These are phyloP conservation scores for Cercospora sp. DNA, from an alignment of 2,329 filamentous ascomycete genomes.

Conservation along the genomic window DNA sequence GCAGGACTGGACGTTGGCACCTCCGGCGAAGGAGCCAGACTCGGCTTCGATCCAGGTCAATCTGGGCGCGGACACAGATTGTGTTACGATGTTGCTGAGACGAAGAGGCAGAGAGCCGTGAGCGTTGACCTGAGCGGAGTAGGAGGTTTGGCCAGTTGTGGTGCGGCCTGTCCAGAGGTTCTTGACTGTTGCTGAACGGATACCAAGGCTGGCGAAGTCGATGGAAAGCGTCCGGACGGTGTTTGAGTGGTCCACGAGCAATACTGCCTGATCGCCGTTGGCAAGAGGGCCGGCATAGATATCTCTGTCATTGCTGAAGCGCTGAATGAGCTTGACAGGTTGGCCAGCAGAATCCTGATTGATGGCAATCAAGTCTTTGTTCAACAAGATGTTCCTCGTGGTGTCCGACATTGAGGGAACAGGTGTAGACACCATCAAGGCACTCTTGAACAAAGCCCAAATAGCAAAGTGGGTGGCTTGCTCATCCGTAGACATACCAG, in stretches of 20 bases:
- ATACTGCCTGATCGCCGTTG: conserved; percentile 39
- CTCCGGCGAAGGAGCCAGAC: conserved; percentile 37
- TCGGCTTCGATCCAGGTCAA: conserved; percentile 38
- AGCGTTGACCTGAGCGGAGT: conserved; percentile 30
- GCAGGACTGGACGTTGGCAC: conserved; percentile 36
- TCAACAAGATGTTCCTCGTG: conserved; percentile 41
- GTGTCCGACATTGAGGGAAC: conserved; percentile 23
- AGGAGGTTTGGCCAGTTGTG: conserved; percentile 21
- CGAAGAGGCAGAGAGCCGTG: conserved; percentile 38
- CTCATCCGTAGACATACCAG: conserved; percentile 34
- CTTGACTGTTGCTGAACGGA: conserved; percentile 39
- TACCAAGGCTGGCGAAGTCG: conserved; percentile 37
- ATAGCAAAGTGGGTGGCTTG: conserved; percentile 36
- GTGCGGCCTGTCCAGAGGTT: conserved; percentile 41
- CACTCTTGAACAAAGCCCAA: conserved; percentile 36
- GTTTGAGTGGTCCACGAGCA: conserved; percentile 44
- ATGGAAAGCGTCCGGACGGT: conserved; percentile 35
- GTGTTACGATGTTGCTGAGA: conserved; percentile 38
- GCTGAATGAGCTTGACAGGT: conserved; percentile 52
- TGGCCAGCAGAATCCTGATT: conserved; percentile 58
- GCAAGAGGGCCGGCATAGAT: conserved; percentile 43
- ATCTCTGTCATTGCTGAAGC: conserved; percentile 44
- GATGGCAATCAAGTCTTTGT: conserved; percentile 57
- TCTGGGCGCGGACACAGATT: conserved; percentile 18
- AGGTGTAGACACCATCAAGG: conserved; percentile 32